Evolutionary conservation across 371 early-diverging fungal species (phyloP), one percentile per base, ranked within the genome.

Genomic region (Parasitella parasitica): DNA sequence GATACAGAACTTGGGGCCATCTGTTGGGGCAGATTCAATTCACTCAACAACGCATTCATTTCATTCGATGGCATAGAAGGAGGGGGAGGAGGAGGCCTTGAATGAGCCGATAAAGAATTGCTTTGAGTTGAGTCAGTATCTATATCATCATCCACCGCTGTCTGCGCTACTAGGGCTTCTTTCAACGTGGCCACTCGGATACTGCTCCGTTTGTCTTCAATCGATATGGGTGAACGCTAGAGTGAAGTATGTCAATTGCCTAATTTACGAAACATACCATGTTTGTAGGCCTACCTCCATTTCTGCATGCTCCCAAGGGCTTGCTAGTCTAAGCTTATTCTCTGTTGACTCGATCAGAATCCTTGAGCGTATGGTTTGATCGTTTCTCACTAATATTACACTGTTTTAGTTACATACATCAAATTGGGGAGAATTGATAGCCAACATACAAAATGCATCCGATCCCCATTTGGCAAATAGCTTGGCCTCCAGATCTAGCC

Each of bases 381-480:
- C 61, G n/a, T 61, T 50, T 50, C 61, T 55, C 46, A 58, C 60
- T 64, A 27, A 11, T 48, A 49, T 24, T 6, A 11, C 49, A 43
- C 18, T 4, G 39, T n/a, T 18, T 12, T 57, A 9, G 18, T 11
- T 22, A 9, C 13, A 24, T 16, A 34, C 27, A 37, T 22, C 6
- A 3, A 34, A 34, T 15, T 16, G 27, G 5, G 7, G 8, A 20
- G 37, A 4, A 16, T 12, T 24, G 28, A 0, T n/a, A 20, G 2
- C 8, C 27, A 41, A 59, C 68, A 64, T 69, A 69, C 73, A 20
- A 37, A 68, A 67, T 22, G 67, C 69, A 37, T 75, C 66, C 9
- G 75, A 72, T 16, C 71, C 78, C 76, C 76, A 81, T 59, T 81
- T 78, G 18, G 71, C 70, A 61, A 76, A 78, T 22, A 81, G 54